Evolutionary conservation across 2,329 filamentous ascomycete species (phyloP), one percentile per base, ranked within the genome.

Genomic region (Penicillium oxalicum): DNA sequence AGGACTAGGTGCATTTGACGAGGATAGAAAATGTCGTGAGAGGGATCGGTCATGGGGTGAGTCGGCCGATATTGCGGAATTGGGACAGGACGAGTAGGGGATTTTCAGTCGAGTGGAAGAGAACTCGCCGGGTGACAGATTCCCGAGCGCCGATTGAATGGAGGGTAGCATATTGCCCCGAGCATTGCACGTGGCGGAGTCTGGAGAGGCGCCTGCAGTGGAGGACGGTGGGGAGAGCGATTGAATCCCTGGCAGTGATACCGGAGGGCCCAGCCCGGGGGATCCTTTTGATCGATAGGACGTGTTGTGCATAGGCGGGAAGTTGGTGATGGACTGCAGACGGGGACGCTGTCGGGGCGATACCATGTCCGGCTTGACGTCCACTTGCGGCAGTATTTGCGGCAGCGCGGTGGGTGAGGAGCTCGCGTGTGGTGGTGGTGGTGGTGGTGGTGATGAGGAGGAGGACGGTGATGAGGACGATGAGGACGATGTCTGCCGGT

Each of bases 221-320:
- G 66, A 66, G 3, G 59, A 63, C 26, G 66, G 61, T n/a, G 64
- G 63, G 9, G 70, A 67, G 34, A 74, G 60, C 8, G 66, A 67
- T 37, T 72, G 68, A 40, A 75, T 61, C 12, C 66, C 67, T 18
- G 71, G 68, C 5, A 74, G 61, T 7, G 65, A 63, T 44, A 70
- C 59, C 27, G 61, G 59, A 13, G 57, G 54, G 33, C 63, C 60
- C 9, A 63, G 61, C 71, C 68, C 25, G 62, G 56, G 51, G 55
- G 67, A 47, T 64, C 64, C 28, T 59, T 61, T 36, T 71, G 52
- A 18, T 63, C 63, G 12, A 40, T 44, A 18, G 42, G 27, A 5
- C 41, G 43, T 12, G 33, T 39, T 13, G 27, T 36, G 43, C 24
- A 49, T 54, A 34, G 35, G 32, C 29, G 52, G 53, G 11, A 44